Base-by-base conservation (phyloP, 73 alveolate genomes). In the Blepharisma japonicum region DNA sequence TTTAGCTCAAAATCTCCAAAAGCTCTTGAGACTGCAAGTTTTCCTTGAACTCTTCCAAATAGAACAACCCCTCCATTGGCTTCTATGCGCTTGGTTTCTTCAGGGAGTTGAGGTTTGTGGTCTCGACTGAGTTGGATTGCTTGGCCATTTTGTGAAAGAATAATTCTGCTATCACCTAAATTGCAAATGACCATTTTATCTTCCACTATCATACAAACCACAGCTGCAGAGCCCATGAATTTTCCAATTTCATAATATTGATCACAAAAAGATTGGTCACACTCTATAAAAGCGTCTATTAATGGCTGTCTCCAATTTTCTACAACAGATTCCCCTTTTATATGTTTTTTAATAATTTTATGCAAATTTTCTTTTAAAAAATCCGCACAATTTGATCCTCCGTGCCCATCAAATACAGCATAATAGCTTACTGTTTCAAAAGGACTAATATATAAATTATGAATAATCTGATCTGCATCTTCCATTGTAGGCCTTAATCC, bases 1-100 rank as follows among this genome's bases (percentile, higher is more conserved):
- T 92, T 92, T 71, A 90, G 89, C 67, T 92, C 95, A 80, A 92
- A 92, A 74, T 92, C 98, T 0, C 98, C 98, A 74, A 90, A 84
- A 56, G 94, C 90, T 72, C 98, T 81, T 42, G 95, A 89, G 11
- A 92, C 90, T 38, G 94, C 94, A 54, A 92, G 86, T 72, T 87
- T 90, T 23, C 96, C 98, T 56, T 87, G 87, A 6, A 92, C 94
- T 77, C 98, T 74, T 6, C 98, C 98, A 56, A 78, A 82, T 53
- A 81, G 91, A 7, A 92, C 90, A 84, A 90, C 86, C 6, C 98
- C 98, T 42, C 90, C 91, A 11, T 90, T 83, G 78, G 79, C 82
- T 32, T 82, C 68, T 8, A 92, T 90, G 68, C 98, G 68, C 50
- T 81, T 86, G 53, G 80, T 81, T 79, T 92, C 98, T 42, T 85